A percentile compares a stretch with the other conserved stretches of the same genome.
Conservation (phyloP, 2,329 filamentous ascomycete species). For the Fusarium metavorans region DNA sequence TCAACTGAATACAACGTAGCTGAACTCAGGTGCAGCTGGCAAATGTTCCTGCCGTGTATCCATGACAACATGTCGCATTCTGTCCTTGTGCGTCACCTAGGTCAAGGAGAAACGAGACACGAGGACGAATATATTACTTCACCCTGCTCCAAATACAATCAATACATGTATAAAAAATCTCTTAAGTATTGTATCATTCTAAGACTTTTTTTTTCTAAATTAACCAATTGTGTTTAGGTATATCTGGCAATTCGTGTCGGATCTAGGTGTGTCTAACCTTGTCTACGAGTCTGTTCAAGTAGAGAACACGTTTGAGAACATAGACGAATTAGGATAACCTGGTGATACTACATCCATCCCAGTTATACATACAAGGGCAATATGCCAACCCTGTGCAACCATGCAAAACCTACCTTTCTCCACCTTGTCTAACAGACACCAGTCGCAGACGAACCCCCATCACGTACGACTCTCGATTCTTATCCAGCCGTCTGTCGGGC, state of each 20-base stretch:
- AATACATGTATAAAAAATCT: not conserved
- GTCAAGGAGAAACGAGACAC: not conserved
- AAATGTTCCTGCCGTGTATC: not conserved
- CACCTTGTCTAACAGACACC: not conserved
- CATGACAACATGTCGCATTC: not conserved
- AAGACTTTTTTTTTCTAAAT: not conserved
- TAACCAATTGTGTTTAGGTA: no score
- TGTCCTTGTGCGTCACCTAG: no score
- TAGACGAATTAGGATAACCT: not conserved
- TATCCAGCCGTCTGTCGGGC: not conserved
- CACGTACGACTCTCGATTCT: conserved; percentile 4
- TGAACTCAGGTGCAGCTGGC: not conserved
- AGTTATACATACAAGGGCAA: not conserved
- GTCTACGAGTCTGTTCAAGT: not conserved
- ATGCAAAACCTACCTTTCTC: not conserved
- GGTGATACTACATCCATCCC: not conserved
- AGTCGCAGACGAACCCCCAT: conserved; percentile 22
- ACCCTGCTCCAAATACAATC: not conserved
- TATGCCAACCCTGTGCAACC: not conserved
- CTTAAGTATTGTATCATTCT: no score
- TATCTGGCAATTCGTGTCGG: not conserved
- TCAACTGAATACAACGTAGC: not conserved
- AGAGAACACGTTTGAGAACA: not conserved
- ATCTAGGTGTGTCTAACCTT: not conserved
- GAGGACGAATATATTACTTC: accelerated